phyloP scores from a whole-genome alignment of 495 filamentous ascomycete species.

The Aspergillus haitiensis region DNA sequence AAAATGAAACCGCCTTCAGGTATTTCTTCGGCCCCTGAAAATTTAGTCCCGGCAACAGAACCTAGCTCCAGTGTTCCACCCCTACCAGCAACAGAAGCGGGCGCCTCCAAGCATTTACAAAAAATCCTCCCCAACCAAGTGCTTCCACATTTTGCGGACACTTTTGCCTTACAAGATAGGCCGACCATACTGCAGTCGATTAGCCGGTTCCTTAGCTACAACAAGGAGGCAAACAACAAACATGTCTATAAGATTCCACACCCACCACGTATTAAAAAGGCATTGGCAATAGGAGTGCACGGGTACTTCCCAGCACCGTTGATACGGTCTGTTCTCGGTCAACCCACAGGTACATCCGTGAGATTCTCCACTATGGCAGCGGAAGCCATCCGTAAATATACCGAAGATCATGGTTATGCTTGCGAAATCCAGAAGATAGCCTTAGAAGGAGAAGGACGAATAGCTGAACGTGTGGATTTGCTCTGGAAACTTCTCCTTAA shows the following conservation, averaged over 20 bases:
- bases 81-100: conserved; percentile 39
- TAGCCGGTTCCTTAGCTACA: conserved; percentile 62
- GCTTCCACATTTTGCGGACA: conserved; percentile 65
- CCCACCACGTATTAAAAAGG: conserved; percentile 71
- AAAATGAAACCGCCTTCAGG: conserved; percentile 51
- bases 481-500: conserved; percentile 93
- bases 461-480: conserved; percentile 82
- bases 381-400: conserved; percentile 78
- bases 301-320: conserved; percentile 88
- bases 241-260: conserved; percentile 74
- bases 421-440: conserved; percentile 85
- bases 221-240: conserved; percentile 57
- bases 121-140: conserved; percentile 60
- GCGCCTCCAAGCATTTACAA: conserved; percentile 46
- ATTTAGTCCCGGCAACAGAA: conserved; percentile 41
- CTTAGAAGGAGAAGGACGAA: conserved; percentile 96
- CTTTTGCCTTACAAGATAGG: conserved; percentile 64
- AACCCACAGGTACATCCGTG: conserved; percentile 92
- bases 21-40: conserved; percentile 32
- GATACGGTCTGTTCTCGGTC: conserved; percentile 82
- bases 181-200: conserved; percentile 73
- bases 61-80: conserved; percentile 28
- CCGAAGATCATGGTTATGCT: conserved; percentile 62
- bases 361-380: conserved; percentile 89
- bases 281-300: conserved; percentile 90